Base-by-base conservation (phyloP, 106 monocot genomes). In the Hemerocallis citrina region DNA sequence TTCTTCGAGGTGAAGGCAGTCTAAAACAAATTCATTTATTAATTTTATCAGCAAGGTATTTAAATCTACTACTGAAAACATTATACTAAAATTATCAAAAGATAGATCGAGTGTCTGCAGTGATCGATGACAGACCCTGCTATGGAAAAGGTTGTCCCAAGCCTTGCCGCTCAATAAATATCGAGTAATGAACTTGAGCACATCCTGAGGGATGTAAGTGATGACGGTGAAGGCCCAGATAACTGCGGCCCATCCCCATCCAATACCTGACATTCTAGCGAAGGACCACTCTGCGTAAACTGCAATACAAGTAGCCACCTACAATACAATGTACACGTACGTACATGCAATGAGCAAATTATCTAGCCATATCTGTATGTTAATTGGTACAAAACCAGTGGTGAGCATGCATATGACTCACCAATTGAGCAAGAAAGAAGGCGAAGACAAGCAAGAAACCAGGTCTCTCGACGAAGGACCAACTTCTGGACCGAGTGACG, bases 1-100 rank as follows among this genome's bases (percentile, higher is more conserved):
- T 79, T 85, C 73, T 79, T 76, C 8, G 34, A 45, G 34, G 72
- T 79, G 71, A 85, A 85, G 12, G 84, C 84, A 1, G 79, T 85
- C 41, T 86, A 22, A 1, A n/a, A n/a, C n/a, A n/a, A 23, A 15
- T 46, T 10, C 12, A 38, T 56, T 29, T n/a, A n/a, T n/a, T n/a
- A n/a, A n/a, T n/a, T n/a, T n/a, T n/a, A n/a, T n/a, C n/a, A n/a
- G n/a, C n/a, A n/a, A n/a, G n/a, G n/a, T n/a, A n/a, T n/a, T n/a
- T n/a, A n/a, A n/a, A n/a, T n/a, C n/a, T n/a, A n/a, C n/a, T n/a
- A n/a, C n/a, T n/a, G n/a, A n/a, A n/a, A n/a, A n/a, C n/a, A n/a
- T n/a, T n/a, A n/a, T n/a, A n/a, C n/a, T n/a, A n/a, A n/a, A n/a
- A n/a, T n/a, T n/a, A n/a, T n/a, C n/a, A n/a, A n/a, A n/a, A n/a